These are phyloP conservation scores for Serendipita sp. DNA, from an alignment of 768 basidiomycete species.

Conservation along the genomic window DNA sequence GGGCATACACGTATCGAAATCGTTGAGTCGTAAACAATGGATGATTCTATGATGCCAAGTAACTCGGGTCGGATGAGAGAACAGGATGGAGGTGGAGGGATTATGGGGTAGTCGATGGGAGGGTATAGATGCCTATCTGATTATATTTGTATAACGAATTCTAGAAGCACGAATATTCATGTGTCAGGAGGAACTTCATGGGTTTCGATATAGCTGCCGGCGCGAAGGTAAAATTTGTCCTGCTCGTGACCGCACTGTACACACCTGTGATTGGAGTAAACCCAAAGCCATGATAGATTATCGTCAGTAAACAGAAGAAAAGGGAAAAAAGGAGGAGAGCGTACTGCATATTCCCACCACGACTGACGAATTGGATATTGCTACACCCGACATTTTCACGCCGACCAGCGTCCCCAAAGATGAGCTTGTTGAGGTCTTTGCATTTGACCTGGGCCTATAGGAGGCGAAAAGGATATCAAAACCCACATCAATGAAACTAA, in stretches of 20 bases:
- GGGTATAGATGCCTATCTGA: too few species aligned
- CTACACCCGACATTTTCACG: neutral
- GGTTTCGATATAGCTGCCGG: constrained; percentile 27
- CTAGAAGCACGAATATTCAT: constrained; percentile 9
- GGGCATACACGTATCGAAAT: neutral
- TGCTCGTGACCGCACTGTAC: constrained; percentile 26
- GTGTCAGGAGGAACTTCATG: constrained; percentile 21
- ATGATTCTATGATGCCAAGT: neutral
- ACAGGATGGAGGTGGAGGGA: neutral
- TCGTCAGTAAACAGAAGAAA: too few species aligned
- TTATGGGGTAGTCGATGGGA: too few species aligned
- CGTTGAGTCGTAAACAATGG: neutral
- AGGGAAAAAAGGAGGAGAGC: neutral
- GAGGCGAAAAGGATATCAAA: neutral
- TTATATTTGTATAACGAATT: neutral
- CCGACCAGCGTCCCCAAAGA: constrained; percentile 2
- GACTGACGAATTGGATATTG: neutral
- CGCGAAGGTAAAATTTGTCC: constrained; percentile 24
- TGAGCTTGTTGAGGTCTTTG: constrained; percentile 24
- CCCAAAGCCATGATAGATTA: too few species aligned
- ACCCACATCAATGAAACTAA: neutral
- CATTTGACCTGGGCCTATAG: constrained; percentile 19
- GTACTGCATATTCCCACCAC: neutral
- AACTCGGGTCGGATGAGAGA: neutral
- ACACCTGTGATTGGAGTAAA: constrained; percentile 17